Evolutionary conservation across 352 stramenopile genomes (phyloP).

Genomic region (Pythium coloratum): DNA sequence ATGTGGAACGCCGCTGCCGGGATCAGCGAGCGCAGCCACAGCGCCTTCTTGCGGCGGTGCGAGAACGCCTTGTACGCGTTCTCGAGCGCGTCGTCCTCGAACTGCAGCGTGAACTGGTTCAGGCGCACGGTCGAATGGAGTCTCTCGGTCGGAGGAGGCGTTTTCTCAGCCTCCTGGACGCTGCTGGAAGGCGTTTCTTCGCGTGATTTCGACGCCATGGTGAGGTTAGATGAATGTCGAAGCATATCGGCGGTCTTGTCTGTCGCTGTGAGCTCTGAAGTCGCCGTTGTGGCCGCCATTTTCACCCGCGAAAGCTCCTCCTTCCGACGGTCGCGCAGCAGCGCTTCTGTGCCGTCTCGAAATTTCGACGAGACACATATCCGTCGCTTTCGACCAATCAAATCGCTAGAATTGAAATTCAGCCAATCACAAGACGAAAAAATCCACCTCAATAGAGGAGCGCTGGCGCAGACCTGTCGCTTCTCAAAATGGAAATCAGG

Average conservation of each 20-base stretch:
- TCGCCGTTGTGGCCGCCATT: background rate
- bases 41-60: constrained; percentile 77
- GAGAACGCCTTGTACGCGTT: constrained; percentile 57
- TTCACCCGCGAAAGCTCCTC: background rate
- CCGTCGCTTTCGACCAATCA: background rate
- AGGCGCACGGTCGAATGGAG: constrained; percentile 79
- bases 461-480: background rate
- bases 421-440: background rate
- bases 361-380: constrained; percentile 1
- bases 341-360: background rate
- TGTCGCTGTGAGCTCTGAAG: background rate
- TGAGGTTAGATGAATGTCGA: background rate
- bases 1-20: constrained; percentile 69
- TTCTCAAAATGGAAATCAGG: background rate
- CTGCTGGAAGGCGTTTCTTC: constrained; percentile 4
- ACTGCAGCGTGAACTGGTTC: constrained; percentile 81
- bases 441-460: background rate
- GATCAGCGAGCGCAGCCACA: constrained; percentile 81
- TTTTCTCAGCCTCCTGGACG: background rate
- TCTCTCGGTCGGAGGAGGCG: background rate
- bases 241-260: background rate
- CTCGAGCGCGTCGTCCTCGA: constrained; percentile 71
- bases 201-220: constrained; percentile 1
- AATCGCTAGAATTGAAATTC: background rate
- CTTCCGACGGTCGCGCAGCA: background rate